Conservation (phyloP, 371 early-diverging fungal genomes). For the Rhizopus delemar region DNA sequence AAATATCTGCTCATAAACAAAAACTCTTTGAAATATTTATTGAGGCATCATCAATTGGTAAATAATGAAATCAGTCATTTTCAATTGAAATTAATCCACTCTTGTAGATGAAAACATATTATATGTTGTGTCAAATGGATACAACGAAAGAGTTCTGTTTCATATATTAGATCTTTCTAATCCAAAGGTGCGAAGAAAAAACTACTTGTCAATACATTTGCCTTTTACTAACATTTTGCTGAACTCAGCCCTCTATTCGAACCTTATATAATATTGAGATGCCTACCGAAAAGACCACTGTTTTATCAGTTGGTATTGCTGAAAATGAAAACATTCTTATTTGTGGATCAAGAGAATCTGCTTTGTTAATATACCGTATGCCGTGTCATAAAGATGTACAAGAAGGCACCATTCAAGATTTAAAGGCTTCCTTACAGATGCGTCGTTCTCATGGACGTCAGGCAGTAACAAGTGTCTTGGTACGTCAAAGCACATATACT, state of each 20-base stretch:
- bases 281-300: slow-evolving; percentile 51
- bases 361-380: slow-evolving; percentile 56
- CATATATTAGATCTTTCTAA: slow-evolving; percentile 34
- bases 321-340: slow-evolving; percentile 49
- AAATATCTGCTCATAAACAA: slow-evolving; percentile 30
- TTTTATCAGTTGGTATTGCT: slow-evolving; percentile 50
- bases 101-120: slow-evolving; percentile 35
- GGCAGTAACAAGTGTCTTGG: slow-evolving; percentile 53
- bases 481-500: slow-evolving; percentile 14
- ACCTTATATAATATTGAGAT: slow-evolving; percentile 47
- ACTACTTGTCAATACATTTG: not conserved
- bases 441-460: slow-evolving; percentile 52
- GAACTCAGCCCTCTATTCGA: slow-evolving; percentile 34
- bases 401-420: slow-evolving; percentile 1
- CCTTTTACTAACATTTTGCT: not conserved
- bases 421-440: slow-evolving; percentile 38
- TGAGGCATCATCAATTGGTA: slow-evolving; percentile 23
- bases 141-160: slow-evolving; percentile 44
- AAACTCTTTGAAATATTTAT: slow-evolving; percentile 58
- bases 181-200: slow-evolving; percentile 17
- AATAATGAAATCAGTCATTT: not conserved
- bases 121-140: slow-evolving; percentile 47
- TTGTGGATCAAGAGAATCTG: slow-evolving; percentile 65
- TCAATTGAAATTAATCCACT: not conserved
- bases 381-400: slow-evolving; percentile 11